These are phyloP conservation scores for Gypsophila paniculata DNA, from an alignment of 179 eudicot genomes.

Conservation along the genomic window DNA sequence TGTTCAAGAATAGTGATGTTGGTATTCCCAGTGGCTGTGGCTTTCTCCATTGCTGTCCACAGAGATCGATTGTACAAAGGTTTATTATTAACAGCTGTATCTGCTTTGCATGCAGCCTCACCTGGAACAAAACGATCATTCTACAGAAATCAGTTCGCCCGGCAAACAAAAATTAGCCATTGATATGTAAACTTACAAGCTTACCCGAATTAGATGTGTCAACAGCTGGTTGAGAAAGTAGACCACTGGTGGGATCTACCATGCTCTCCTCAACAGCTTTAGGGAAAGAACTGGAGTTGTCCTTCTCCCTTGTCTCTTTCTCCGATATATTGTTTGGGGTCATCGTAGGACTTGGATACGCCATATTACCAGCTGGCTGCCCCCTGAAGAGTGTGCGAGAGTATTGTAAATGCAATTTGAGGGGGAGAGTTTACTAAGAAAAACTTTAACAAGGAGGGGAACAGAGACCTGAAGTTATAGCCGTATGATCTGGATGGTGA, in stretches of 20 bases:
- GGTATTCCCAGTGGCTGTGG: constrained; percentile 66
- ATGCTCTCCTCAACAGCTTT: constrained; percentile 12
- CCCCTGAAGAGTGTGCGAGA: constrained; percentile 38
- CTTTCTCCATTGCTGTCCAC: constrained; percentile 85
- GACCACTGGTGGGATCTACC: constrained; percentile 2
- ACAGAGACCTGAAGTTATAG: constrained; percentile 40
- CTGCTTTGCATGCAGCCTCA: constrained; percentile 30
- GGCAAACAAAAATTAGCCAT: background rate
- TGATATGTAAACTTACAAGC: constrained; percentile 20
- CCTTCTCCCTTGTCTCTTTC: constrained; percentile 18
- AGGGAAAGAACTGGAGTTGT: constrained; percentile 10
- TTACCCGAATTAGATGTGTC: constrained; percentile 27
- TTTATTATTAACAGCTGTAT: constrained; percentile 27
- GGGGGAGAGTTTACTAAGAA: constrained; percentile 10
- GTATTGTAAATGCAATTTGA: constrained; percentile 15
- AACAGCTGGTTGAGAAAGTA: constrained; percentile 3
- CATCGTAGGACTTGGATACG: constrained; percentile 17
- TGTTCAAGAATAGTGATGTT: constrained; percentile 55
- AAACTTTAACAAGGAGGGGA: background rate
- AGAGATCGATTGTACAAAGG: constrained; percentile 47
- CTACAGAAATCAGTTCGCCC: background rate
- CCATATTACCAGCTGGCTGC: constrained; percentile 31
- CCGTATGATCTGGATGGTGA: constrained; percentile 38
- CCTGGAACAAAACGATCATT: constrained; percentile 20
- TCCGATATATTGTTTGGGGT: constrained; percentile 22